phyloP scores from a whole-genome alignment of 495 filamentous ascomycete genomes.

The Talaromyces nanjingensis region DNA sequence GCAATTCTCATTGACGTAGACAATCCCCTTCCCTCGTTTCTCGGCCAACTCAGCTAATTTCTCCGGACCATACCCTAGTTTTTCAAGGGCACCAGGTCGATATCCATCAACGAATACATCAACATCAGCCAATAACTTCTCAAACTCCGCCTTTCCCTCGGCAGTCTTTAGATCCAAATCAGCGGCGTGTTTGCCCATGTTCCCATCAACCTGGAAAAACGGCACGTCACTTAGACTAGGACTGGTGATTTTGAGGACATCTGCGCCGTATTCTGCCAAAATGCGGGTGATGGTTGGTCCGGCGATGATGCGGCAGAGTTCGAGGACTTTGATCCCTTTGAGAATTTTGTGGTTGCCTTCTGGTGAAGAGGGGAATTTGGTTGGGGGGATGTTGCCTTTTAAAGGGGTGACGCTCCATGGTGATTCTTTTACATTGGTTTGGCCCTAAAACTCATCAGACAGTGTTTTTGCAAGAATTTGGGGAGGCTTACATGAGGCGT shows the following conservation, averaged over 20 bases:
- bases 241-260: constrained; percentile 64
- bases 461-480: constrained; percentile 12
- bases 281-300: constrained; percentile 59
- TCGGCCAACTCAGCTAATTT: constrained; percentile 43
- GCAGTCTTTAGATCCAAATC: constrained; percentile 53
- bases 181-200: constrained; percentile 58
- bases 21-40: constrained; percentile 51
- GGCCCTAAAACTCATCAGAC: constrained; percentile 27
- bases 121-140: constrained; percentile 50
- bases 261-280: constrained; percentile 60
- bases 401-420: constrained; percentile 48
- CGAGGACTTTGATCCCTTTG: constrained; percentile 47
- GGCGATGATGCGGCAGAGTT: constrained; percentile 58
- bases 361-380: constrained; percentile 39
- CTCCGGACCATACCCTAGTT: constrained; percentile 55
- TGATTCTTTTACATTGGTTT: constrained; percentile 39
- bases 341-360: constrained; percentile 24
- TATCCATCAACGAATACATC: constrained; percentile 61
- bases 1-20: constrained; percentile 69
- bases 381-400: constrained; percentile 39
- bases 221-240: constrained; percentile 64
- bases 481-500: constrained; percentile 49
- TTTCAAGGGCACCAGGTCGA: constrained; percentile 57
- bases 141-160: constrained; percentile 48
- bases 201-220: constrained; percentile 75